Evolutionary conservation across 306 rosid species (phyloP), one percentile per base, ranked within the genome.

Genomic region (Medicago arabica): DNA sequence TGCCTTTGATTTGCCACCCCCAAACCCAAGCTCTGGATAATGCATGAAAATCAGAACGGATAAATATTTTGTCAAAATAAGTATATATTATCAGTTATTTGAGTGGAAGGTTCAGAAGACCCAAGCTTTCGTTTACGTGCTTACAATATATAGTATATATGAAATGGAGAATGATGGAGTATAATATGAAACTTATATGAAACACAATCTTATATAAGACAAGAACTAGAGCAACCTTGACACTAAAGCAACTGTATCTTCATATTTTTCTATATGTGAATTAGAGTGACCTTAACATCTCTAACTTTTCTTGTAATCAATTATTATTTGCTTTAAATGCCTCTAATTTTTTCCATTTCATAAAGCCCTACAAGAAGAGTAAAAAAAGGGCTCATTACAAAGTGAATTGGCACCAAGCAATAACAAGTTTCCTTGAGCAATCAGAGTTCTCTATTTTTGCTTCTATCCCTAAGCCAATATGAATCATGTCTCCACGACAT

Each of bases 1-100:
- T 67, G 99, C 91, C 80, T 92, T 92, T 15, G 99, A 89, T 85
- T 96, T 96, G 78, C 99, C 99, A 82, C 91, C 90, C 69, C 63
- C 72, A 86, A 89, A 85, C 65, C 99, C 99, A n/a, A 96, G 91
- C 72, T 90, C 99, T 96, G 99, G 80, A 83, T 69, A 83, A 74
- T 71, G 70, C 78, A 81, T 67, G 75, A 75, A 83, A 51, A 80
- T 64, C 83, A 87, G 79, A 75, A 72, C 74, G 73, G 39, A 67
- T 61, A 75, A 28, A 62, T 10, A 61, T 64, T 67, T 36, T 6
- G 78, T 79, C 81, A 89, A 59, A 77, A 67, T 16, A 57, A 76
- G 49, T 28, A 68, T 43, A 64, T 73, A 8, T 15, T 31, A 71
- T 78, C 38, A 73, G 39, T 80, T 38, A 82, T 49, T 54, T 59